Percentiles rank a stretch among this genome's conserved stretches.
Conservation (phyloP, 2,329 filamentous ascomycete genomes). For the Pezicula carpinea region DNA sequence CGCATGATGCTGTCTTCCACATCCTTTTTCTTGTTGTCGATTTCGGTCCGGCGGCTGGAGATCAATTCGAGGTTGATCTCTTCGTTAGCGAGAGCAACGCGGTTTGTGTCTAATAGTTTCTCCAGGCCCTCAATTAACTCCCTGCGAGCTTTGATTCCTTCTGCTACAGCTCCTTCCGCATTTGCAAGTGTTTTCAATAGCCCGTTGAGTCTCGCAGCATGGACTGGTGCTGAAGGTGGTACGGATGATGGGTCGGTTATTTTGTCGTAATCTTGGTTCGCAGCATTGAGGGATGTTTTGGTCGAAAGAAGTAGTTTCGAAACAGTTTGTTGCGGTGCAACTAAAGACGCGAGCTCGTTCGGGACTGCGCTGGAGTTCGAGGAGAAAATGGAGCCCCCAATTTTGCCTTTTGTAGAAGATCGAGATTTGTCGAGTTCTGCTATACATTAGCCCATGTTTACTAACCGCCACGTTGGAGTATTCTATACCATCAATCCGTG, state of each 20-base stretch:
- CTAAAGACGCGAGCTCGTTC: slow-evolving; percentile 70
- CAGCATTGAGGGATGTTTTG: slow-evolving; percentile 62
- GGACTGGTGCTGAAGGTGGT: slow-evolving; percentile 78
- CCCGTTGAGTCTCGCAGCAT: slow-evolving; percentile 82
- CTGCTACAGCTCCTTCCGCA: slow-evolving; percentile 83
- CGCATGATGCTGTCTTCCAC: slow-evolving; percentile 91
- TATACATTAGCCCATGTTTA: slow-evolving; percentile 4
- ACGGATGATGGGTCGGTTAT: slow-evolving; percentile 66
- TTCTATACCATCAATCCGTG: slow-evolving; percentile 67
- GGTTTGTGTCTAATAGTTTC: slow-evolving; percentile 72
- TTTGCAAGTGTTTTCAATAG: slow-evolving; percentile 85
- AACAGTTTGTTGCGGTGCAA: slow-evolving; percentile 67
- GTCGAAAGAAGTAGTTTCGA: slow-evolving; percentile 67
- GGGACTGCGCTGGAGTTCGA: slow-evolving; percentile 57
- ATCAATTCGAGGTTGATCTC: slow-evolving; percentile 62
- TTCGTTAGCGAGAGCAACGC: slow-evolving; percentile 64
- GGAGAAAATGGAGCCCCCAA: slow-evolving; percentile 67
- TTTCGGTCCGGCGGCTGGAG: slow-evolving; percentile 60
- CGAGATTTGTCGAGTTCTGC: slow-evolving; percentile 60
- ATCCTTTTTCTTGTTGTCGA: slow-evolving; percentile 78
- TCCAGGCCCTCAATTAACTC: slow-evolving; percentile 76
- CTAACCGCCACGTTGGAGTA: background rate
- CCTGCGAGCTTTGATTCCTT: slow-evolving; percentile 81
- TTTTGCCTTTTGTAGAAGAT: slow-evolving; percentile 46
- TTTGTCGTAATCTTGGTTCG: slow-evolving; percentile 80